phyloP scores from a whole-genome alignment of 306 rosid genomes.

The Potentilla sterilis region DNA sequence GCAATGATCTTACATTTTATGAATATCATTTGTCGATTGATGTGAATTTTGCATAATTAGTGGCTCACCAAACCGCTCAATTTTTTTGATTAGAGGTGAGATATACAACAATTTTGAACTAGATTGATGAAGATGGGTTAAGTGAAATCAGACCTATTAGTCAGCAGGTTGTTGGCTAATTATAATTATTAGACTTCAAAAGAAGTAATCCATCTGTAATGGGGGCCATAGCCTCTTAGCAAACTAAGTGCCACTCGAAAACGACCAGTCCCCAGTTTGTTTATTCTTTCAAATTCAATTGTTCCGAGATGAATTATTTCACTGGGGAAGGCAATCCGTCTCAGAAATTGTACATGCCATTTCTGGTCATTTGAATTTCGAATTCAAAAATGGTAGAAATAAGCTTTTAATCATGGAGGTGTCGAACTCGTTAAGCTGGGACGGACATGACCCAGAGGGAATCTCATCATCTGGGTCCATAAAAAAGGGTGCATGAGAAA shows the following conservation, averaged over 20 bases:
- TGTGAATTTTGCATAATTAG: not conserved
- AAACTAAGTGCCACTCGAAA: not conserved
- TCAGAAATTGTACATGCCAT: not conserved
- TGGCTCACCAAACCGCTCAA: not conserved
- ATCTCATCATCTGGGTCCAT: not conserved
- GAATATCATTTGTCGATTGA: not conserved
- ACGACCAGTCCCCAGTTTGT: not conserved
- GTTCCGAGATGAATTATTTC: not conserved
- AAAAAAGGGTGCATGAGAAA: not conserved
- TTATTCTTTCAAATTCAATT: not conserved
- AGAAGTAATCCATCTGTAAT: not conserved
- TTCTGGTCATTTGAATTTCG: conserved; percentile 5
- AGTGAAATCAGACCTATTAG: not conserved
- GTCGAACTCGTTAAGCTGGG: not conserved
- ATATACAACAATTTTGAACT: not conserved
- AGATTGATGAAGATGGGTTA: not conserved
- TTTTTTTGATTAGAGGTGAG: not conserved
- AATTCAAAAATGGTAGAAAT: not conserved
- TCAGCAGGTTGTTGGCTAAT: not conserved
- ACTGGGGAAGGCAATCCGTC: not conserved
- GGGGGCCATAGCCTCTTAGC: not conserved
- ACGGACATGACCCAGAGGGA: not conserved
- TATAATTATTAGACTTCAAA: not conserved
- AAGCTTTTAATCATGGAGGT: not conserved
- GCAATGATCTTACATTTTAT: not conserved